Conservation (phyloP, 2,329 filamentous ascomycete species). For the Elsinoe batatas region DNA sequence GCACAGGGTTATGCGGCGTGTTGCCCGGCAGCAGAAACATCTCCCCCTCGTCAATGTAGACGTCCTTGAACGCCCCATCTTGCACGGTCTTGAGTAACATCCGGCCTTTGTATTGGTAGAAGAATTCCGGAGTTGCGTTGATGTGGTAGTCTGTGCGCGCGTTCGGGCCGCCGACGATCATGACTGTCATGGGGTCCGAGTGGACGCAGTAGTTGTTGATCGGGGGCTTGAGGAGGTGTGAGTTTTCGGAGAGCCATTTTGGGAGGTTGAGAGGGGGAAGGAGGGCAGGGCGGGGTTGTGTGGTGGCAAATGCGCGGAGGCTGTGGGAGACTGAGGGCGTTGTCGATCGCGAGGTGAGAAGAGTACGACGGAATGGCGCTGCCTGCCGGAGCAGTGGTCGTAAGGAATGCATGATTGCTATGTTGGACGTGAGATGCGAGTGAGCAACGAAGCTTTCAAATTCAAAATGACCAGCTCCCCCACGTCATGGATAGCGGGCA, state of each 20-base stretch:
- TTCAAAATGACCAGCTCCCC: background rate
- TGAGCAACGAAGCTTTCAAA: background rate
- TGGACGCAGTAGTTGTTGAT: conserved; percentile 98
- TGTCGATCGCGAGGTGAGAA: background rate
- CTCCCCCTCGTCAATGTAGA: conserved; percentile 83
- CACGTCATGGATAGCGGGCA: background rate
- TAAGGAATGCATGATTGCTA: conserved; percentile 2
- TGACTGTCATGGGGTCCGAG: conserved; percentile 71
- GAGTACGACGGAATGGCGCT: background rate
- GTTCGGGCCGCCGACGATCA: conserved; percentile 95
- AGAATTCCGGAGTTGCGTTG: conserved; percentile 93
- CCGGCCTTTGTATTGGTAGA: conserved; percentile 88
- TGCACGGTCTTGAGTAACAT: conserved; percentile 94
- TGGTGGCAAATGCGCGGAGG: background rate
- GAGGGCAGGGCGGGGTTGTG: conserved; percentile 13
- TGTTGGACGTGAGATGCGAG: background rate
- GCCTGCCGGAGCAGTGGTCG: background rate
- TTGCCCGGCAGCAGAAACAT: conserved; percentile 90
- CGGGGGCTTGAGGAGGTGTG: conserved; percentile 83
- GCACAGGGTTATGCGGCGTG: conserved; percentile 91
- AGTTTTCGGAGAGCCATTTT: conserved; percentile 66
- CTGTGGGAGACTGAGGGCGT: background rate
- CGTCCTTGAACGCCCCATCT: conserved; percentile 59
- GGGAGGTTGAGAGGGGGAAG: conserved; percentile 34
- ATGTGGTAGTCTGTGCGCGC: conserved; percentile 97